Conservation (phyloP, 768 basidiomycete genomes). For the Boletus subcaerulescens region DNA sequence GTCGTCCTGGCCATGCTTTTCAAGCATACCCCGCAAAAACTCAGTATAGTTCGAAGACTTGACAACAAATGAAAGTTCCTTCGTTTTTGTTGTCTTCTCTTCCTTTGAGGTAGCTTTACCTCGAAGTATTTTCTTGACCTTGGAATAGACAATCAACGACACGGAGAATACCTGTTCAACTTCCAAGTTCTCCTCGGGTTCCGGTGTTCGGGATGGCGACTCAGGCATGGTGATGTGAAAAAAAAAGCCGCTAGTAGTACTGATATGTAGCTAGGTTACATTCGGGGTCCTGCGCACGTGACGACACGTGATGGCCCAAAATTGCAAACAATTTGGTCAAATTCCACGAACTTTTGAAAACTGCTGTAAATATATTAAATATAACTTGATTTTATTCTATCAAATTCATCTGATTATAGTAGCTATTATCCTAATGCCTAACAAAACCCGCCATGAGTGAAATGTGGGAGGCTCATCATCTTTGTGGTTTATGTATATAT, state of each 20-base stretch:
- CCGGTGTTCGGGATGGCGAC: not conserved
- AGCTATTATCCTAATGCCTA: no score
- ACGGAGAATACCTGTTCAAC: not conserved
- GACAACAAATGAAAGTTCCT: not conserved
- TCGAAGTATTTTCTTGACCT: slow-evolving; percentile 2
- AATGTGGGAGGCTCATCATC: no score
- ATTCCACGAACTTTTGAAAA: not conserved
- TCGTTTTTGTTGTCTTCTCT: not conserved
- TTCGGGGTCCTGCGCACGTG: not conserved
- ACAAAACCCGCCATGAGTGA: no score
- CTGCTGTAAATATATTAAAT: not conserved
- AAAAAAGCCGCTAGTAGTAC: not conserved
- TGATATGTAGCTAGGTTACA: not conserved
- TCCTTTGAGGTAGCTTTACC: not conserved
- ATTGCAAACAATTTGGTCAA: not conserved
- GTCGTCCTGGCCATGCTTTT: not conserved
- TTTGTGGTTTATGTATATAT: no score
- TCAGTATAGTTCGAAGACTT: not conserved
- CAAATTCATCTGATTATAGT: no score
- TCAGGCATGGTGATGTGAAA: not conserved
- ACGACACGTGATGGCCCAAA: not conserved
- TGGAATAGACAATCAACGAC: not conserved
- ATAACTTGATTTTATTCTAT: no score
- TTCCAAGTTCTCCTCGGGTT: not conserved
- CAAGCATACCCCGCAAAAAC: not conserved